Conservation (phyloP, 2,329 filamentous ascomycete species). For the Fusarium nanum region DNA sequence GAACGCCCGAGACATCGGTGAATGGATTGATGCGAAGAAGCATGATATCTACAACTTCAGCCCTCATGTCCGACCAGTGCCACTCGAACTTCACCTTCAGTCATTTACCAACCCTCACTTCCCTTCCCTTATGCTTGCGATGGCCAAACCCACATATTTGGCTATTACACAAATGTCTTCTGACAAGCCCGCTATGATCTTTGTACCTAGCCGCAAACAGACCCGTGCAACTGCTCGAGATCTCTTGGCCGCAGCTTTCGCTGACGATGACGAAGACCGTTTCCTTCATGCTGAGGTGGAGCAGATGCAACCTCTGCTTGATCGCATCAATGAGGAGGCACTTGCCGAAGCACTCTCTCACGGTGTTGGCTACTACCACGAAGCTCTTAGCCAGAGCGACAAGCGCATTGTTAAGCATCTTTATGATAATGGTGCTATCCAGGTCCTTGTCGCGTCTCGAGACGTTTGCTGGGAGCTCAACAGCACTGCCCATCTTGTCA, state of each 20-base stretch:
- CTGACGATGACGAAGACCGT: constrained; percentile 91
- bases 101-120: constrained; percentile 97
- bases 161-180: constrained; percentile 89
- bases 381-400: constrained; percentile 88
- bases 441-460: constrained; percentile 79
- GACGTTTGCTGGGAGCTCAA: constrained; percentile 98
- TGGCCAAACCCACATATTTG: constrained; percentile 94
- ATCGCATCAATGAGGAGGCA: constrained; percentile 85
- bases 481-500: constrained; percentile 86
- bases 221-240: constrained; percentile 88
- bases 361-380: constrained; percentile 96
- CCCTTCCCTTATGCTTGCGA: constrained; percentile 97
- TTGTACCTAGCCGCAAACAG: constrained; percentile 94
- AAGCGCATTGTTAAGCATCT: constrained; percentile 94
- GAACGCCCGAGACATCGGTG: constrained; percentile 92
- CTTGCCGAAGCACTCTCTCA: constrained; percentile 91
- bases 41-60: constrained; percentile 99
- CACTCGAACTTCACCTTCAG: constrained; percentile 93
- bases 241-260: constrained; percentile 85
- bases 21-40: constrained; percentile 98
- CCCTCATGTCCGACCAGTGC: constrained; percentile 87
- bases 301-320: constrained; percentile 84
- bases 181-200: constrained; percentile 90
- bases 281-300: constrained; percentile 88
- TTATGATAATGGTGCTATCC: constrained; percentile 88